These are phyloP conservation scores for Kodamaea laetipori DNA, from an alignment of 805 yeast genomes.

Conservation along the genomic window DNA sequence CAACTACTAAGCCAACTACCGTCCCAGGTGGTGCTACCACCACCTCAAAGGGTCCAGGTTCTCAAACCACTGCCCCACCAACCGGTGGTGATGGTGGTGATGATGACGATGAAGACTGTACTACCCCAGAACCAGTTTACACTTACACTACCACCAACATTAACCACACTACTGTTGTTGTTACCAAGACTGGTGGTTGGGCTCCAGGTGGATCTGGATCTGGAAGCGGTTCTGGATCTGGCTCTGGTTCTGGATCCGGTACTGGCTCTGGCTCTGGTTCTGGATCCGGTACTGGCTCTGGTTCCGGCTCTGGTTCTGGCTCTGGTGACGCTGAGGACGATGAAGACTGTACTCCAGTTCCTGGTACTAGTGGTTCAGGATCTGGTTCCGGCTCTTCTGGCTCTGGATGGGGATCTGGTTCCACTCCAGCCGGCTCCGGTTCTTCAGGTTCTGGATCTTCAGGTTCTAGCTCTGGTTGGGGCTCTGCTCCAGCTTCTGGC, in stretches of 20 bases:
- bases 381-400: slow-evolving; percentile 11
- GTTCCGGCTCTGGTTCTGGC: slow-evolving; percentile 4
- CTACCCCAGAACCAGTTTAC: neutral
- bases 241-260: slow-evolving; percentile 8
- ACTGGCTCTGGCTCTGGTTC: slow-evolving; percentile 1
- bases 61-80: slow-evolving; percentile 6
- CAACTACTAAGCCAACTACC: slow-evolving; percentile 4
- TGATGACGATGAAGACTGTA: slow-evolving; percentile 14
- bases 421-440: slow-evolving; percentile 5
- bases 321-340: slow-evolving; percentile 11
- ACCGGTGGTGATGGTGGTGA: slow-evolving; percentile 12
- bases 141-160: slow-evolving; percentile 17
- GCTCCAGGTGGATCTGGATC: neutral
- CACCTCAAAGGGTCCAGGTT: slow-evolving; percentile 4
- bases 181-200: slow-evolving; percentile 9
- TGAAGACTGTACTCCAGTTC: slow-evolving; percentile 9
- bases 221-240: slow-evolving; percentile 4
- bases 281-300: slow-evolving; percentile 6
- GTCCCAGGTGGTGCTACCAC: slow-evolving; percentile 10
- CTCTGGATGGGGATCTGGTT: slow-evolving; percentile 11
- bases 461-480: slow-evolving; percentile 10
- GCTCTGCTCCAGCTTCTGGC: slow-evolving; percentile 12
- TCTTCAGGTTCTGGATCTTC: slow-evolving; percentile 12
- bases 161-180: slow-evolving; percentile 10
- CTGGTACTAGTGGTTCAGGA: slow-evolving; percentile 8